These are phyloP conservation scores for Pythium scleroteichum DNA, from an alignment of 352 stramenopile species.

Conservation along the genomic window DNA sequence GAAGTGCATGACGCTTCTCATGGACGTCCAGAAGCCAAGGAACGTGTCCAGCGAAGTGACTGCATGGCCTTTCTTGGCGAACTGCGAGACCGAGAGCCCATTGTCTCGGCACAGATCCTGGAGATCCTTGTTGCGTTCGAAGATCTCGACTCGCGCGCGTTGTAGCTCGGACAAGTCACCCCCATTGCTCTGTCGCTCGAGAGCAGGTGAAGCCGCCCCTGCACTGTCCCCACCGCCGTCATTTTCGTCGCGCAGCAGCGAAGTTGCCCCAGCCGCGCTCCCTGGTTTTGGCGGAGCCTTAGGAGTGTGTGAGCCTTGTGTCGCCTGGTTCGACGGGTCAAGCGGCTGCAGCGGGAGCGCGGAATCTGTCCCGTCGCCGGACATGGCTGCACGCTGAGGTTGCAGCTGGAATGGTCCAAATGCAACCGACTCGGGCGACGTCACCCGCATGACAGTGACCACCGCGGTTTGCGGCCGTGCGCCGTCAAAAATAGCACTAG, in stretches of 20 bases:
- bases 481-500: no score
- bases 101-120: constrained; percentile 72
- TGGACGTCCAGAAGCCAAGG: constrained; percentile 73
- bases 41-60: constrained; percentile 71
- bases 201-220: background rate
- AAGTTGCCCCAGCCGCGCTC: background rate
- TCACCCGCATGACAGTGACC: background rate
- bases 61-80: constrained; percentile 40
- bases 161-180: constrained; percentile 30
- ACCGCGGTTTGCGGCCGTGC: no score
- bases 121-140: constrained; percentile 47
- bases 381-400: background rate
- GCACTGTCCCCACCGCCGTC: background rate
- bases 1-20: constrained; percentile 72
- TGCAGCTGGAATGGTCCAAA: background rate
- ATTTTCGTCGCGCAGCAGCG: background rate
- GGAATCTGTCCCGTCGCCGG: background rate
- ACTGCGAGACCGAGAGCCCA: constrained; percentile 53
- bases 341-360: background rate
- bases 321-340: background rate
- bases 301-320: background rate
- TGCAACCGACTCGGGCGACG: constrained; percentile 3
- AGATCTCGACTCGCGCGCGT: constrained; percentile 38
- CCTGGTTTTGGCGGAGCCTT: no score
- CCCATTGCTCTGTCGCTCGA: constrained; percentile 20